Evolutionary conservation across 1,284 basidiomycete species (phyloP).

Genomic region (Tilletia indica): DNA sequence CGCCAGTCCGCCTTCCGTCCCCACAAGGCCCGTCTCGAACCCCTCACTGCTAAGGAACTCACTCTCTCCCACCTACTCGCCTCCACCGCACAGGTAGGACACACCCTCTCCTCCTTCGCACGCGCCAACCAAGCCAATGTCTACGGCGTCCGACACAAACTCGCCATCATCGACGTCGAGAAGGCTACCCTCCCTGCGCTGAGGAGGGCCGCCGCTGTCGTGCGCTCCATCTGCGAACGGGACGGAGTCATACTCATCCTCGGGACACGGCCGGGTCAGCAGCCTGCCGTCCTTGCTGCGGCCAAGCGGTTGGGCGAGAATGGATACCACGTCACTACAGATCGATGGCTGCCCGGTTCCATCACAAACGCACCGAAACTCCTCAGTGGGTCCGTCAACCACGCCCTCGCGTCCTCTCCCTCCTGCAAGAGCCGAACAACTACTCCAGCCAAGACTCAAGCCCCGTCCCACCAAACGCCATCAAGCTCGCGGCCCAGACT

Average conservation of each 20-base stretch:
- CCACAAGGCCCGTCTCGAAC: slow-evolving; percentile 70
- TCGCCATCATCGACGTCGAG: slow-evolving; percentile 93
- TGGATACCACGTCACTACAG: slow-evolving; percentile 71
- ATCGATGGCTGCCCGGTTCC: slow-evolving; percentile 89
- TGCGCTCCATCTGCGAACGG: slow-evolving; percentile 74
- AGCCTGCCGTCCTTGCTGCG: slow-evolving; percentile 74
- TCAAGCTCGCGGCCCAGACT: slow-evolving; percentile 62
- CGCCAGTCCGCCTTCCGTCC: slow-evolving; percentile 71
- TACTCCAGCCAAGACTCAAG: neutral
- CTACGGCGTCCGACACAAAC: slow-evolving; percentile 83
- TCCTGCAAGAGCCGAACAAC: neutral
- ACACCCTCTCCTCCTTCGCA: slow-evolving; percentile 76
- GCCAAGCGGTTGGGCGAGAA: slow-evolving; percentile 70
- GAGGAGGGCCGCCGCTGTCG: slow-evolving; percentile 81
- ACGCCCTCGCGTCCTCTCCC: slow-evolving; percentile 22
- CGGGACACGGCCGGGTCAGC: slow-evolving; percentile 77
- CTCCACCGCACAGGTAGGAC: slow-evolving; percentile 89
- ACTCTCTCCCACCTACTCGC: slow-evolving; percentile 88
- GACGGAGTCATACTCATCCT: slow-evolving; percentile 88
- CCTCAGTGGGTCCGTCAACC: slow-evolving; percentile 46
- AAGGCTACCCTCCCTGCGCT: slow-evolving; percentile 81
- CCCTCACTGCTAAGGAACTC: slow-evolving; percentile 65
- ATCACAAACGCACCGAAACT: slow-evolving; percentile 80
- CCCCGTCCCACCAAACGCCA: slow-evolving; percentile 15
- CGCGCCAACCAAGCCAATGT: slow-evolving; percentile 88